phyloP scores from a whole-genome alignment of 805 yeast species.

The Teunomyces funiuensis region DNA sequence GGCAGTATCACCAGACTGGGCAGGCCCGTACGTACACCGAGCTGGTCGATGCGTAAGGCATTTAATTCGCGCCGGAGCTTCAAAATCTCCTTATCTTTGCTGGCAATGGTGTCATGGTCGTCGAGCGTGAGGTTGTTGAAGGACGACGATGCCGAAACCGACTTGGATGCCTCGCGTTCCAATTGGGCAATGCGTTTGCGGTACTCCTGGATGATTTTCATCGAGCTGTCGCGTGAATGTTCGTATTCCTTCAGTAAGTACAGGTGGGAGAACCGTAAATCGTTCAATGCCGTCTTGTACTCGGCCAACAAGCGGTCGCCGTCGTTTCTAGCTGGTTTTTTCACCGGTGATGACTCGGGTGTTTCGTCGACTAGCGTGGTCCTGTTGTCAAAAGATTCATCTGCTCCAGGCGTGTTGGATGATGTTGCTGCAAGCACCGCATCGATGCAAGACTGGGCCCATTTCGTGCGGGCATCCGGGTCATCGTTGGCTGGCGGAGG shows the following conservation, averaged over 20 bases:
- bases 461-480: slow-evolving; percentile 25
- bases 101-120: slow-evolving; percentile 7
- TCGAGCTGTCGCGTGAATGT: slow-evolving; percentile 58
- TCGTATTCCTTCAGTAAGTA: slow-evolving; percentile 68
- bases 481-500: slow-evolving; percentile 20
- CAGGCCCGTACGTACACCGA: slow-evolving; percentile 16
- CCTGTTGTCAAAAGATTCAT: not conserved
- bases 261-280: slow-evolving; percentile 68
- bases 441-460: slow-evolving; percentile 44
- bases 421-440: slow-evolving; percentile 18
- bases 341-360: not conserved
- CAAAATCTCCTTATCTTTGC: slow-evolving; percentile 41
- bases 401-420: not conserved
- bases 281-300: slow-evolving; percentile 61
- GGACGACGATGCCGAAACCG: not conserved
- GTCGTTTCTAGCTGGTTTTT: not conserved
- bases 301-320: slow-evolving; percentile 27
- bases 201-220: slow-evolving; percentile 52
- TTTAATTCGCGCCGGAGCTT: slow-evolving; percentile 47
- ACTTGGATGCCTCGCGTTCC: slow-evolving; percentile 48
- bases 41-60: slow-evolving; percentile 42
- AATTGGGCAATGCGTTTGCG: slow-evolving; percentile 49
- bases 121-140: slow-evolving; percentile 4
- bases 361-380: slow-evolving; percentile 24
- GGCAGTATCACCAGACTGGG: slow-evolving; percentile 4